Percentiles rank a stretch among this genome's conserved stretches.
Evolutionary conservation across 345 rosid species (phyloP).

Genomic region (Brassica juncea): DNA sequence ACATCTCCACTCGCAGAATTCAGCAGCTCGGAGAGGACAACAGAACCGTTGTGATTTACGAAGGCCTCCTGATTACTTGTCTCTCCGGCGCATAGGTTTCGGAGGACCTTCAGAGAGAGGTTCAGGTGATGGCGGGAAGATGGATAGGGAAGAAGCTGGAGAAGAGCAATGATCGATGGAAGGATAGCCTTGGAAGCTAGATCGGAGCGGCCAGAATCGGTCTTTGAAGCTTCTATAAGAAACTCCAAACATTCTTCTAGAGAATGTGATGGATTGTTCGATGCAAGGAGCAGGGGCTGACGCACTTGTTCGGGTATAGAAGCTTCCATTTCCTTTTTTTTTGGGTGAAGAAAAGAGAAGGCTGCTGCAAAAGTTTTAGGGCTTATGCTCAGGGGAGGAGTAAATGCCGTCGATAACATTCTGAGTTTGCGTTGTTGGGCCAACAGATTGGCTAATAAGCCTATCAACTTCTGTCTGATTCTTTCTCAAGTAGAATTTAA

Average conservation of each 20-base stretch:
- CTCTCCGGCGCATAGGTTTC: slow-evolving; percentile 84
- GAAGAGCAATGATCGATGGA: slow-evolving; percentile 48
- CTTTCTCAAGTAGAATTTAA: too few relatives aligned
- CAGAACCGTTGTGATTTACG: slow-evolving; percentile 51
- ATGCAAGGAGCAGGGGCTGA: slow-evolving; percentile 46
- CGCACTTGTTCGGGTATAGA: slow-evolving; percentile 40
- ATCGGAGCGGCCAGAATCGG: slow-evolving; percentile 51
- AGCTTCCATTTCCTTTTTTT: slow-evolving; percentile 22
- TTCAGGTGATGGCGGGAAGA: slow-evolving; percentile 39
- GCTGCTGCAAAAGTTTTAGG: neutral
- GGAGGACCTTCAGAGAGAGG: slow-evolving; percentile 58
- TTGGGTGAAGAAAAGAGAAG: neutral
- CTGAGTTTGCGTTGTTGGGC: too few relatives aligned
- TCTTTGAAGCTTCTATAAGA: slow-evolving; percentile 52
- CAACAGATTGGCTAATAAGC: too few relatives aligned
- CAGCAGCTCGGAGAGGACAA: slow-evolving; percentile 38
- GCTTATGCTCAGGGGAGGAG: neutral
- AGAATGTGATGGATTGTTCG: slow-evolving; percentile 38
- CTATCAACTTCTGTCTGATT: too few relatives aligned
- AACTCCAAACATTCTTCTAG: slow-evolving; percentile 50
- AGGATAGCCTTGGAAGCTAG: slow-evolving; percentile 62
- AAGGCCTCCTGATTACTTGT: slow-evolving; percentile 56
- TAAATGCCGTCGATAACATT: too few relatives aligned
- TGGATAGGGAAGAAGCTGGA: slow-evolving; percentile 38
- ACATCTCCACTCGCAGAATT: slow-evolving; percentile 33